phyloP scores from a whole-genome alignment of 768 basidiomycete species.

The Mycena metata region DNA sequence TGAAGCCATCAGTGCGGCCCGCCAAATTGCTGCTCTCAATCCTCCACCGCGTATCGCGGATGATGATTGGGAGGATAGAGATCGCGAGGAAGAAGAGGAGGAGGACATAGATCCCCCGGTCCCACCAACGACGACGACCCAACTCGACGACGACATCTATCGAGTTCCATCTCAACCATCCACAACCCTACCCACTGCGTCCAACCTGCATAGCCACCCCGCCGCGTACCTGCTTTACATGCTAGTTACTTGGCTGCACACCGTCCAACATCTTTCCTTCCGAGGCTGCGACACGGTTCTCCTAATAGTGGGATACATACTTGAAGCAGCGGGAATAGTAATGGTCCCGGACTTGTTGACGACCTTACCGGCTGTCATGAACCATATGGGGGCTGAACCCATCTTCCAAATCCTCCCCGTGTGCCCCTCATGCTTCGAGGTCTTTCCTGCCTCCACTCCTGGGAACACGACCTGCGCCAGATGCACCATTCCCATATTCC shows the following conservation, averaged over 20 bases:
- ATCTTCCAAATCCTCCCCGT: background rate
- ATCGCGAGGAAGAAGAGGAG: no score
- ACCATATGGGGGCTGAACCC: background rate
- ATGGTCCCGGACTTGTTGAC: background rate
- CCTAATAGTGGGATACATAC: background rate
- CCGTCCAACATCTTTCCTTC: background rate
- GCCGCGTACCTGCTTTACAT: background rate
- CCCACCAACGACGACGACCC: no score
- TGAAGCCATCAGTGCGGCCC: no score
- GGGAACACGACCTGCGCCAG: background rate
- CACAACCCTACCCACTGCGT: background rate
- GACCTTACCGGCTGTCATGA: background rate
- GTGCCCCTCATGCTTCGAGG: background rate
- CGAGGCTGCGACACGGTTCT: background rate
- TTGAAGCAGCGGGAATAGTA: background rate
- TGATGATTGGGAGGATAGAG: no score
- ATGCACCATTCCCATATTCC: background rate
- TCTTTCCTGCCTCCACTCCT: background rate
- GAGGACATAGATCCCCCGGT: no score
- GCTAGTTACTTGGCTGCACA: background rate
- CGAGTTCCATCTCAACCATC: background rate
- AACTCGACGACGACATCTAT: background rate
- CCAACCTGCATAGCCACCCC: background rate
- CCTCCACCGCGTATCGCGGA: no score
- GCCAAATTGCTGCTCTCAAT: no score